Base-by-base conservation (phyloP, 2,329 filamentous ascomycete genomes). In the Chrysoporthe deuterocubensis region DNA sequence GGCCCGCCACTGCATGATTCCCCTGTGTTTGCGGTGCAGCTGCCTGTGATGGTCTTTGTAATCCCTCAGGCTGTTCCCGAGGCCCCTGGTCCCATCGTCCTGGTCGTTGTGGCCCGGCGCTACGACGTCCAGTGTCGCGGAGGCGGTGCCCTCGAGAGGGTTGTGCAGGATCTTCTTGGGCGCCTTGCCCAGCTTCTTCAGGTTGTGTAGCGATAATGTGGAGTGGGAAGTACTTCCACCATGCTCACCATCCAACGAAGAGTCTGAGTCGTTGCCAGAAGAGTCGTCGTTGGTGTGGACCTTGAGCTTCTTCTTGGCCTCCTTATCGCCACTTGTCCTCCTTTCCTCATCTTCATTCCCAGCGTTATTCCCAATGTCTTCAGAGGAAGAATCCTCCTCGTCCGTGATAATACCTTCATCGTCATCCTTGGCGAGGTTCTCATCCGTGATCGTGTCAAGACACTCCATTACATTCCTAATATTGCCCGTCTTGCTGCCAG, bases 1-100 rank as follows among this genome's bases (percentile, higher is more conserved):
- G 16, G 80, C 81, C n/a, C 82, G 80, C 88, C 90, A 93, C 78
- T 93, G 91, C 91, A 93, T 93, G 52, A 91, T 75, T 0, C 91
- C 91, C 32, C 89, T 80, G 73, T 93, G 89, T 74, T 86, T 85
- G 61, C 89, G 81, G 76, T 92, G 89, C 71, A 91, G 78, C 69
- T 86, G 83, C 76, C 85, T 86, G 71, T 84, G 81, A 71, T 89
- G 81, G 67, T 83, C 81, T 74, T 85, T 87, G 74, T 89, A 91
- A 69, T 91, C 89, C 67, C 83, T 84, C 58, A 88, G 68, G 74
- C 86, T 81, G 56, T 84, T 83, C 11, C 81, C 77, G 48, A 80
- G 74, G 50, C 82, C 87, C 70, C 82, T 79, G 70, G 78, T 82
- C 40, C 73, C 77, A 65, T 83, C 78, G 64, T 82, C 78, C 0